Base-by-base conservation (phyloP, 345 rosid genomes). In the Pelargonium nanum region DNA sequence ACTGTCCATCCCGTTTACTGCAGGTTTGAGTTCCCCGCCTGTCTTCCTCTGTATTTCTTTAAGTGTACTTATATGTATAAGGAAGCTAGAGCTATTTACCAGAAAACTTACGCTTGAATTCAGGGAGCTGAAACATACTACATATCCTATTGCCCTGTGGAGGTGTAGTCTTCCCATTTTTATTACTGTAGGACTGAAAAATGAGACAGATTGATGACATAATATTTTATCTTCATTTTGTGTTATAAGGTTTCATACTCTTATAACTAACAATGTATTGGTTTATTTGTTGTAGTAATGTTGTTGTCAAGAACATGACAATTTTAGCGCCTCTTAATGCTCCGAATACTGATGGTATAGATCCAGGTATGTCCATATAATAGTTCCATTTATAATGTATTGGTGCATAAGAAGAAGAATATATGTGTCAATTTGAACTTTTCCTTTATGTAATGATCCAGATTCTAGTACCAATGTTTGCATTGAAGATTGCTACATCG, bases 331-430 rank as follows among this genome's bases (percentile, higher is more conserved):
- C 96, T 16, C 85, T 87, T 30, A 80, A 85, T 73, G 97, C 99
- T 8, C 99, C 97, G 53, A 94, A 94, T 79, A 88, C 99, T 0
- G 99, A 94, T 70, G 99, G 99, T 26, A 86, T 94, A 67, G 99
- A 90, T 57, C 97, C 95, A 61, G 99, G 99, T 83, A 67, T 23
- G 68, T 8, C 50, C n/a, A n/a, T n/a, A n/a, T n/a, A n/a, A n/a
- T n/a, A n/a, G n/a, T n/a, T n/a, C n/a, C n/a, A n/a, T n/a, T n/a
- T n/a, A n/a, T n/a, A n/a, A n/a, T n/a, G n/a, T n/a, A 56, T 12
- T 25, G 59, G 26, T 56, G 12, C 21, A 56, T 56, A 20, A 10
- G 22, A 57, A 25, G 25, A 58, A 1, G 40, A 22, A 22, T 24
- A 44, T 50, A 19, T 57, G 4, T 26, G 19, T 57, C 45, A 40